Evolutionary conservation across 495 filamentous ascomycete species (phyloP), one percentile per base, ranked within the genome.

Genomic region (Friedmanniomyces endolithicus): DNA sequence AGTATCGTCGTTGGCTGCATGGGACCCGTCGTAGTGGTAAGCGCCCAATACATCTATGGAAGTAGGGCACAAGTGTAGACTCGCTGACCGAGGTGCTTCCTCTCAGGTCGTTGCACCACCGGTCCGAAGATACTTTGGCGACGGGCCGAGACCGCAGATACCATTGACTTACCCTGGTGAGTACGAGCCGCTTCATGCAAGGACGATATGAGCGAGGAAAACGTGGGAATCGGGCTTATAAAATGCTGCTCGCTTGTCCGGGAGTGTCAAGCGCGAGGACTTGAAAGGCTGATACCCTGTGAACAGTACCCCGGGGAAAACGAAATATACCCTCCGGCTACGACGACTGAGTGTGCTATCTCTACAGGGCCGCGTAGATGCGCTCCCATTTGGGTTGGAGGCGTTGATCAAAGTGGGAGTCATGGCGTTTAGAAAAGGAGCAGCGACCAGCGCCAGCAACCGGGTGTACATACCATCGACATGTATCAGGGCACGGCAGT

Each of bases 91-190:
- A 14, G 37, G 12, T n/a, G 27, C 3, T 22, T 1, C 11, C 22
- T 23, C 1, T 1, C 49, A 62, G 59, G 35, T 43, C 34, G 70
- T 71, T 22, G 81, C 84, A 12, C 86, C 90, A 11, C 86, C 87
- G 37, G 70, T 86, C 62, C 73, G 87, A 59, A 73, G 71, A 29
- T 68, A 64, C 16, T 70, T 95, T 27, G 88, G 88, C 40, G 86
- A 92, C 70, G 71, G 76, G 61, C 75, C 82, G 40, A 75, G 82
- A 24, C 69, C 81, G 63, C 77, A 74, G 40, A 80, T 97, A 57
- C 92, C 92, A 12, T 63, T 86, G 70, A 90, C 88, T 64, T 98
- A 96, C 76, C 92, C 92, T 48, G 76, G 92, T 98, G 79, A 69
- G 86, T 73, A 50, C 56, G 33, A 16, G 54, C 16, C 19, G 16